Conservation (phyloP, 2,329 filamentous ascomycete species). For the Alternaria ventricosa region DNA sequence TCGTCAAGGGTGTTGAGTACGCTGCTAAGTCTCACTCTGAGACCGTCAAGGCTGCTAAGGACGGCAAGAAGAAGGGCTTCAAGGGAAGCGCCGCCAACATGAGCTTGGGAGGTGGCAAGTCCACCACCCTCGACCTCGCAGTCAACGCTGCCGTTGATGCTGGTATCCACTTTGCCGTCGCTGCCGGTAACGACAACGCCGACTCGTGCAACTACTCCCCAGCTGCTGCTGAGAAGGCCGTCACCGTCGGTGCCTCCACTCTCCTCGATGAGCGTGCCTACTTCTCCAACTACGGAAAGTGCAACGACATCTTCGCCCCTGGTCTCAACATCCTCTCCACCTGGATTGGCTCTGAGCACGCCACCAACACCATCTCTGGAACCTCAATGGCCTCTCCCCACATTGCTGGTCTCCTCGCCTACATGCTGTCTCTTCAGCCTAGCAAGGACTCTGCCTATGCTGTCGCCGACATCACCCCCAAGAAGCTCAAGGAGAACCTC, state of each 20-base stretch:
- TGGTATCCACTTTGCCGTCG: constrained; percentile 96
- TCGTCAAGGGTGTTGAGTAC: constrained; percentile 97
- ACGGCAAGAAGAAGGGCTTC: constrained; percentile 92
- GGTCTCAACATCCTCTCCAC: constrained; percentile 97
- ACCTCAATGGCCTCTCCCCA: constrained; percentile 99
- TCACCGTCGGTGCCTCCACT: constrained; percentile 95
- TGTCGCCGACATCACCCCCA: constrained; percentile 86
- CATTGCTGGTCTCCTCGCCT: constrained; percentile 93
- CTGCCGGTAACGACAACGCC: constrained; percentile 97
- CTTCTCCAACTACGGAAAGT: constrained; percentile 99
- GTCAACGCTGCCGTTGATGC: constrained; percentile 92
- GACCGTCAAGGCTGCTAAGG: constrained; percentile 79
- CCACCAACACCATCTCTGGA: constrained; percentile 98
- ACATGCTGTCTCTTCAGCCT: constrained; percentile 96
- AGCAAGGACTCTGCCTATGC: constrained; percentile 88
- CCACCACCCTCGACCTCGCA: constrained; percentile 84
- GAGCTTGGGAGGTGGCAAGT: constrained; percentile 98
- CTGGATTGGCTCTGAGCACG: constrained; percentile 96
- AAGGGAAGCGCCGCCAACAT: constrained; percentile 99
- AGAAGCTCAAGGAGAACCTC: constrained; percentile 90
- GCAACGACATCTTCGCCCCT: constrained; percentile 98
- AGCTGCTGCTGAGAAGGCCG: constrained; percentile 85
- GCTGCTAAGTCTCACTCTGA: constrained; percentile 81
- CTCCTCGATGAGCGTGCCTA: constrained; percentile 95
- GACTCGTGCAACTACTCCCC: constrained; percentile 99